Conservation (phyloP, 2,329 filamentous ascomycete species). For the Calonectria hongkongensis region DNA sequence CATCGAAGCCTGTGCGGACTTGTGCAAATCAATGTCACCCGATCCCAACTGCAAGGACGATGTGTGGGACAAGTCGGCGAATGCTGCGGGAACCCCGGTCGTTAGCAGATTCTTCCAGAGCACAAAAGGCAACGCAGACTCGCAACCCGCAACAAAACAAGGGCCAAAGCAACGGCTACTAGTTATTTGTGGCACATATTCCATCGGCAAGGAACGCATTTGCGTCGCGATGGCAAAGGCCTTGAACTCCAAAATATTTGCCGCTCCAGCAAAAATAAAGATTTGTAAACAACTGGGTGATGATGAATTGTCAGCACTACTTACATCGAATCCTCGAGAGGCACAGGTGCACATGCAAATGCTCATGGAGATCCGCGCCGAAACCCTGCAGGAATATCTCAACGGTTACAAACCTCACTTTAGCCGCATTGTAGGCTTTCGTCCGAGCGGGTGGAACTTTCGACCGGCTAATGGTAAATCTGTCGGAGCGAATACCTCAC, state of each 20-base stretch:
- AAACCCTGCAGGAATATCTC: conserved; percentile 93
- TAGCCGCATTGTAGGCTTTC: conserved; percentile 89
- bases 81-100: conserved; percentile 63
- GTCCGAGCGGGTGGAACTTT: conserved; percentile 96
- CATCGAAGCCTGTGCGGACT: conserved; percentile 88
- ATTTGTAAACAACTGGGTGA: conserved; percentile 92
- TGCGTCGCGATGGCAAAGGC: conserved; percentile 94
- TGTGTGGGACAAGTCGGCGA: conserved; percentile 67
- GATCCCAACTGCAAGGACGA: conserved; percentile 72
- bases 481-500: conserved; percentile 73
- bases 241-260: conserved; percentile 91
- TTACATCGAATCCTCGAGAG: conserved; percentile 87
- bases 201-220: conserved; percentile 97
- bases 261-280: conserved; percentile 86
- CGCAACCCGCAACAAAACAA: conserved; percentile 54
- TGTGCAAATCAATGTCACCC: conserved; percentile 86
- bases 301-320: conserved; percentile 82
- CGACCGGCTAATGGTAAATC: conserved; percentile 76
- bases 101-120: conserved; percentile 74
- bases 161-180: conserved; percentile 78
- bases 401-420: conserved; percentile 88
- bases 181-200: conserved; percentile 96
- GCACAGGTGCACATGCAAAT: conserved; percentile 99
- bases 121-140: conserved; percentile 55
- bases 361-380: conserved; percentile 93